Conservation (phyloP, 345 rosid genomes). For the Eucalyptus tenuipes region DNA sequence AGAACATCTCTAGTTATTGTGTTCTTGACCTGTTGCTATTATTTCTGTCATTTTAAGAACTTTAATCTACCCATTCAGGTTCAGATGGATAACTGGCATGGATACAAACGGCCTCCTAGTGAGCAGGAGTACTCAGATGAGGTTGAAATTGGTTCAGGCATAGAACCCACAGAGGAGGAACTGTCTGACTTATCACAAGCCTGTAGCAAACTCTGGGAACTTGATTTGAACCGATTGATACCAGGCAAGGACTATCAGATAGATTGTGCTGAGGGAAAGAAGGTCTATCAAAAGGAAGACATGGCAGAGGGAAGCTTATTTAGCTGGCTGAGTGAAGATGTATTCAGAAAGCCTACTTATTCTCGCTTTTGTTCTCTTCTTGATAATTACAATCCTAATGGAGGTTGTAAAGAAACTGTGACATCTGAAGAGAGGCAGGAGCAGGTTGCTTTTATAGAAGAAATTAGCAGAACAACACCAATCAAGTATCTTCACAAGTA, state of each 20-base stretch:
- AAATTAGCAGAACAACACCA: constrained; percentile 81
- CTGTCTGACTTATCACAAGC: constrained; percentile 70
- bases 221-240: constrained; percentile 57
- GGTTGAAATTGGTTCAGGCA: constrained; percentile 16
- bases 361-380: constrained; percentile 85
- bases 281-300: constrained; percentile 56
- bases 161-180: constrained; percentile 60
- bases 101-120: constrained; percentile 47
- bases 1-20: background rate
- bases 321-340: constrained; percentile 55
- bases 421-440: constrained; percentile 86
- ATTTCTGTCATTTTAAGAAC: background rate
- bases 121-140: constrained; percentile 68
- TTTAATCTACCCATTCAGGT: constrained; percentile 17
- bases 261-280: constrained; percentile 91
- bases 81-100: constrained; percentile 65
- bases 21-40: background rate
- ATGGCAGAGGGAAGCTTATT: constrained; percentile 72
- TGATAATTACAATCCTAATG: constrained; percentile 80
- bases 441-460: constrained; percentile 83
- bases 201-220: constrained; percentile 88
- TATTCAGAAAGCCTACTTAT: constrained; percentile 58
- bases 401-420: constrained; percentile 66
- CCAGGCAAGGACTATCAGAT: constrained; percentile 82
- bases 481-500: constrained; percentile 76